These are phyloP conservation scores for Nannizzia gypsea DNA, from an alignment of 2,329 filamentous ascomycete genomes.

Conservation along the genomic window DNA sequence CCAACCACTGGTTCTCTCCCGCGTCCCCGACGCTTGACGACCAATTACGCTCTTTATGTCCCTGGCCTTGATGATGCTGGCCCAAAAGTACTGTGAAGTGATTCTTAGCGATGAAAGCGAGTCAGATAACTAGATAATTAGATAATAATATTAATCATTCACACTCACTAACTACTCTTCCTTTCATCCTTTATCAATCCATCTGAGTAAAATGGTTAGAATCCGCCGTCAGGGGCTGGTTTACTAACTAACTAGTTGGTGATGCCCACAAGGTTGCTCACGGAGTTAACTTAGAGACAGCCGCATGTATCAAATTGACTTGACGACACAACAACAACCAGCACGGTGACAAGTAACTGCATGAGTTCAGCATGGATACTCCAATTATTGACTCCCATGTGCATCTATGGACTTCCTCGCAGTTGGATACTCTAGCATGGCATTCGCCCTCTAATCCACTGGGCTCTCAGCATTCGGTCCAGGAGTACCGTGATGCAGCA, in stretches of 20 bases:
- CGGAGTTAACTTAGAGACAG: not conserved
- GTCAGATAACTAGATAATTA: not conserved
- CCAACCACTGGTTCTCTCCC: not conserved
- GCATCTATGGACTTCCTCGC: slow-evolving; percentile 66
- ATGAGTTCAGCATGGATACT: slow-evolving; percentile 16
- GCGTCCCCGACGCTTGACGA: not conserved
- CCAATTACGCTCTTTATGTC: not conserved
- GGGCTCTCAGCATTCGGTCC: slow-evolving; percentile 50
- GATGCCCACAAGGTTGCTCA: too few species aligned
- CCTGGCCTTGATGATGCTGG: not conserved
- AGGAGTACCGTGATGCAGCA: slow-evolving; percentile 47
- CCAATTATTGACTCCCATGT: slow-evolving; percentile 80
- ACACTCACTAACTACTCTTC: not conserved
- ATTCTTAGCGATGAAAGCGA: not conserved
- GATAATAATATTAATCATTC: not conserved
- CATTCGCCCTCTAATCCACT: slow-evolving; percentile 49
- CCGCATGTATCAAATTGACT: not conserved
- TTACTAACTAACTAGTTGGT: too few species aligned
- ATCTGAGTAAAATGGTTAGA: not conserved
- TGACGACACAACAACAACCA: too few species aligned
- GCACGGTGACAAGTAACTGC: not conserved
- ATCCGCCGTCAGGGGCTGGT: too few species aligned
- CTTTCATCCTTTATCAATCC: not conserved
- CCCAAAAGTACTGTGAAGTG: not conserved
- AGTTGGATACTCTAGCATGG: slow-evolving; percentile 59